These are phyloP conservation scores for Fusarium clavum DNA, from an alignment of 2,329 filamentous ascomycete genomes.

Conservation along the genomic window DNA sequence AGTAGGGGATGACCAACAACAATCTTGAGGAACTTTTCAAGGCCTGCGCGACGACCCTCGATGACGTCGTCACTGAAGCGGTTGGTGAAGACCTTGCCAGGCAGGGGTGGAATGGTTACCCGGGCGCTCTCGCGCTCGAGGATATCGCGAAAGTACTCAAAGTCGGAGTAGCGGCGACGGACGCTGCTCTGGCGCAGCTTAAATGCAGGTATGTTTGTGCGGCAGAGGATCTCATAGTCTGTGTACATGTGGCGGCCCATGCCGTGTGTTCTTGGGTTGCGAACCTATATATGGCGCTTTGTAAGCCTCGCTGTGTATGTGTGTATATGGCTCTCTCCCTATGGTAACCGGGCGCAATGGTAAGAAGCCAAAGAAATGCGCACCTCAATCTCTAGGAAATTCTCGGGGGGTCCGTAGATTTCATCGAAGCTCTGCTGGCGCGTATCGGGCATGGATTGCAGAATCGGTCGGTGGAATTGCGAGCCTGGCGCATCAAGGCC, in stretches of 20 bases:
- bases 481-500: constrained; percentile 47
- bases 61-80: constrained; percentile 98
- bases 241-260: constrained; percentile 98
- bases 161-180: constrained; percentile 94
- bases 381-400: constrained; percentile 98
- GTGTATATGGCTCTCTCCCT: not conserved
- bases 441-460: constrained; percentile 76
- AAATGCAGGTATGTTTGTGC: constrained; percentile 98
- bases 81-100: constrained; percentile 98
- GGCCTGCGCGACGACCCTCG: constrained; percentile 88
- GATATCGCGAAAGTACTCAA: constrained; percentile 98
- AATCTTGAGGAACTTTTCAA: constrained; percentile 97
- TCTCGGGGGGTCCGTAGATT: constrained; percentile 98
- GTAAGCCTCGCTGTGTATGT: constrained; percentile 8
- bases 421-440: constrained; percentile 97
- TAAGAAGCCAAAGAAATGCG: constrained; percentile 32
- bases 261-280: constrained; percentile 93
- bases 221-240: constrained; percentile 97
- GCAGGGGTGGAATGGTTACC: constrained; percentile 94
- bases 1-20: constrained; percentile 95
- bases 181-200: constrained; percentile 91
- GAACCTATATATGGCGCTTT: constrained; percentile 70
- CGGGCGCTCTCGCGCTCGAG: constrained; percentile 93
- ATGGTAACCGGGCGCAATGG: not conserved
- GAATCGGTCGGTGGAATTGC: constrained; percentile 63